These are phyloP conservation scores for Candida sanyaensis DNA, from an alignment of 1,139 yeast species.

Conservation along the genomic window DNA sequence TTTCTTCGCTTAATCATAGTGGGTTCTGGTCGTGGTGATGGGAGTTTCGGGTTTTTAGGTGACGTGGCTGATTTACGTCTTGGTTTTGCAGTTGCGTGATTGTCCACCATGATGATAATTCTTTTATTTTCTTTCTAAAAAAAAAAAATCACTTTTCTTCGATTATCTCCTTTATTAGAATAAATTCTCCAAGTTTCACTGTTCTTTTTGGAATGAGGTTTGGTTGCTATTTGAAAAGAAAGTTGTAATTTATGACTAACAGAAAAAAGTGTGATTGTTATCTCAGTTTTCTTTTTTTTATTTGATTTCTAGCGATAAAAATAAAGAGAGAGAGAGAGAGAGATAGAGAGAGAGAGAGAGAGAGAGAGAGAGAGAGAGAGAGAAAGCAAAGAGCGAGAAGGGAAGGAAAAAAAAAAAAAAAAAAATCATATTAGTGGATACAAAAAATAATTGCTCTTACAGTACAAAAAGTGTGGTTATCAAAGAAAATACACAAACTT, in stretches of 20 bases:
- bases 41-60: constrained; percentile 6
- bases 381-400: not conserved
- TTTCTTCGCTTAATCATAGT: constrained; percentile 26
- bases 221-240: not conserved
- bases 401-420: not conserved
- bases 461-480: not conserved
- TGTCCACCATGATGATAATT: constrained; percentile 1
- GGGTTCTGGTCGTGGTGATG: constrained; percentile 19
- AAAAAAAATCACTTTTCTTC: no score
- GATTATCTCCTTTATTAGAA: no score
- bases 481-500: not conserved
- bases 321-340: no score
- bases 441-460: not conserved
- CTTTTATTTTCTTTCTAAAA: not conserved
- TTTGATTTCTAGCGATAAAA: not conserved
- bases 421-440: not conserved
- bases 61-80: constrained; percentile 14
- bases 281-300: not conserved
- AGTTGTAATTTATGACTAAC: not conserved
- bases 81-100: constrained; percentile 5
- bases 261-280: constrained; percentile 2
- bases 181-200: no score
- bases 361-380: no score
- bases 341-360: no score
- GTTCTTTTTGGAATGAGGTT: no score